Evolutionary conservation across 495 filamentous ascomycete genomes (phyloP).

Genomic region (Penicillium lividum): DNA sequence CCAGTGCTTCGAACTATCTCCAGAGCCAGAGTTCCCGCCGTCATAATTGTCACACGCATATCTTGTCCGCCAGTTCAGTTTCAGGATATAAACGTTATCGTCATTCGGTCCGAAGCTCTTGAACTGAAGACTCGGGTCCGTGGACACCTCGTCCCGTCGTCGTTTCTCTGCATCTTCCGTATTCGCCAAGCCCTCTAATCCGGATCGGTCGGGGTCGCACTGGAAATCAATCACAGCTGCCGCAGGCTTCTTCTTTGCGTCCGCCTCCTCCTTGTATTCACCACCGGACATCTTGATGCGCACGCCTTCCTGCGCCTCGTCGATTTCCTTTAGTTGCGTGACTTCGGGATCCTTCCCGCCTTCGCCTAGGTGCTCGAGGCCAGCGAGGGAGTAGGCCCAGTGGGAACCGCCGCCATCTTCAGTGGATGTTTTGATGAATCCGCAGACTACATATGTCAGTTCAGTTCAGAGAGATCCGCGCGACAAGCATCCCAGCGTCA

Average conservation of each 20-base stretch:
- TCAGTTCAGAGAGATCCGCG: constrained; percentile 5
- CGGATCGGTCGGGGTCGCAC: constrained; percentile 69
- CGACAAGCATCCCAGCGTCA: background rate
- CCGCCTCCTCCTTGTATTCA: constrained; percentile 47
- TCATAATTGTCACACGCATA: constrained; percentile 70
- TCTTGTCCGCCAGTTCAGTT: constrained; percentile 81
- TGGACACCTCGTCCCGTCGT: constrained; percentile 24
- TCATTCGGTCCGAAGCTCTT: constrained; percentile 62
- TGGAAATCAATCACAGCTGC: constrained; percentile 79
- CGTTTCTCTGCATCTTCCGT: constrained; percentile 34
- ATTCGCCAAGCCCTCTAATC: constrained; percentile 63
- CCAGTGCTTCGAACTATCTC: constrained; percentile 58
- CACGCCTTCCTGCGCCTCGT: constrained; percentile 67
- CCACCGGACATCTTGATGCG: constrained; percentile 70
- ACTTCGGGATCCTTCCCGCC: constrained; percentile 59
- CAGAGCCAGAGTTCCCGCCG: constrained; percentile 35
- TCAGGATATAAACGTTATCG: constrained; percentile 56
- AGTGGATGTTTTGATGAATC: constrained; percentile 56
- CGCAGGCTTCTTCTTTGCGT: constrained; percentile 54
- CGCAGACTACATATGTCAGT: constrained; percentile 65
- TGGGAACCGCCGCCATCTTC: constrained; percentile 37
- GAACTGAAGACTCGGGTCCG: constrained; percentile 65
- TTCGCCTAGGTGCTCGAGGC: constrained; percentile 56
- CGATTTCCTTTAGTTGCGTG: constrained; percentile 61
- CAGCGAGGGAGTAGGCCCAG: constrained; percentile 70